A percentile compares a stretch with the other conserved stretches of the same genome.
Evolutionary conservation across 257 asterid genomes (phyloP).

Genomic region (Fraxinus cuspidata): DNA sequence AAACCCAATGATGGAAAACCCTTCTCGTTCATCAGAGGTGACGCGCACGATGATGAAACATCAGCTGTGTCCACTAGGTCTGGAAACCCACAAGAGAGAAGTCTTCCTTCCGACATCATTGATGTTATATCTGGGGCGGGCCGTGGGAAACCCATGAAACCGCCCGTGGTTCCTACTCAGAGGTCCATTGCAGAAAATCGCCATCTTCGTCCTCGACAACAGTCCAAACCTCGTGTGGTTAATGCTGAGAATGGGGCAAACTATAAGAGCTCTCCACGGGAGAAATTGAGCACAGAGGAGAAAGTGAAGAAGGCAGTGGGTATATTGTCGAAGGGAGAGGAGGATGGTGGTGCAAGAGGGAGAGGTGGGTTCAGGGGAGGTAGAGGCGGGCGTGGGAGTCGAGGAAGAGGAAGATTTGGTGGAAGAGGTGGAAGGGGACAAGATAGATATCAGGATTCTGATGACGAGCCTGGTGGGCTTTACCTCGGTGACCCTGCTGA

Average conservation of each 20-base stretch:
- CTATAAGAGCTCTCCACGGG: constrained; percentile 26
- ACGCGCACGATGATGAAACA: constrained; percentile 13
- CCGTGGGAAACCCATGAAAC: constrained; percentile 57
- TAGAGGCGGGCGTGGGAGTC: constrained; percentile 32
- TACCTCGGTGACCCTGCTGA: constrained; percentile 54
- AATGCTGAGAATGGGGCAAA: constrained; percentile 14
- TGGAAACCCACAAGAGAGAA: constrained; percentile 9
- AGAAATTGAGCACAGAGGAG: constrained; percentile 55
- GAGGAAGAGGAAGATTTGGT: constrained; percentile 28
- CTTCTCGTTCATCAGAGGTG: constrained; percentile 29
- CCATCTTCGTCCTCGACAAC: constrained; percentile 44
- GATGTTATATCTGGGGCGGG: constrained; percentile 54
- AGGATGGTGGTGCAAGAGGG: constrained; percentile 43
- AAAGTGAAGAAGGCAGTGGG: constrained; percentile 52
- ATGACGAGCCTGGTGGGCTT: constrained; percentile 42
- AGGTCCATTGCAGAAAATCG: constrained; percentile 53
- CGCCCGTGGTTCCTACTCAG: constrained; percentile 25
- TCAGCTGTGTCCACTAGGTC: constrained; percentile 22
- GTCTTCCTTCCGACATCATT: constrained; percentile 32
- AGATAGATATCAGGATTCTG: constrained; percentile 35
- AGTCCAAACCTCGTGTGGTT: constrained; percentile 12
- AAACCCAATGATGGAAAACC: constrained; percentile 28
- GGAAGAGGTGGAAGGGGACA: constrained; percentile 31
- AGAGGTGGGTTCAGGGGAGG: constrained; percentile 31
- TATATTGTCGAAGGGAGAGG: constrained; percentile 48